These are phyloP conservation scores for Byssoonygena ceratinophila DNA, from an alignment of 2,329 filamentous ascomycete genomes.

Conservation along the genomic window DNA sequence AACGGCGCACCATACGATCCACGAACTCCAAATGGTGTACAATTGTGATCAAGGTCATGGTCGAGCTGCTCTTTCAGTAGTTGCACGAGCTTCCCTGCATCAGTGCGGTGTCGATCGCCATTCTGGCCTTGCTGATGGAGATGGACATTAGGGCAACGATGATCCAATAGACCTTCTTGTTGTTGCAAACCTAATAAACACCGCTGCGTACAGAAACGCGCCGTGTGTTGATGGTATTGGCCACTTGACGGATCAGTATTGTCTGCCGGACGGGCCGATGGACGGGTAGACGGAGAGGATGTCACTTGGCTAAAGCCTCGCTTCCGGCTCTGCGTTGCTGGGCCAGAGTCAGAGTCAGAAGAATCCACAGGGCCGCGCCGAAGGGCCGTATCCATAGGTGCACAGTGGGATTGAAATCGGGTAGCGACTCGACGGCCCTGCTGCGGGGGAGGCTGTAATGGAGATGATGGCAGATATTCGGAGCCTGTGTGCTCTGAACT, in stretches of 20 bases:
- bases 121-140: slow-evolving; percentile 21
- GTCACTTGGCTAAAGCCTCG: slow-evolving; percentile 19
- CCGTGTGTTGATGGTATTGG: not conserved
- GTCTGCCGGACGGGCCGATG: not conserved
- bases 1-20: slow-evolving; percentile 22
- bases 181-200: slow-evolving; percentile 12
- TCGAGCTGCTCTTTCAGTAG: slow-evolving; percentile 11
- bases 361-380: slow-evolving; percentile 9
- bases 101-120: slow-evolving; percentile 3
- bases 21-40: slow-evolving; percentile 15
- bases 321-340: slow-evolving; percentile 17
- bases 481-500: slow-evolving; percentile 5
- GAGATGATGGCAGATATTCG: slow-evolving; percentile 20
- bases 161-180: slow-evolving; percentile 22
- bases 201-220: slow-evolving; percentile 11
- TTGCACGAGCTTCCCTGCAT: slow-evolving; percentile 8
- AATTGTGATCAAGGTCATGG: slow-evolving; percentile 9
- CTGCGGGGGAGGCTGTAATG: slow-evolving; percentile 12
- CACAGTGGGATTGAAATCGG: slow-evolving; percentile 18
- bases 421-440: slow-evolving; percentile 16
- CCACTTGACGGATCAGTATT: not conserved
- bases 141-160: slow-evolving; percentile 30
- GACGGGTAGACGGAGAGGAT: slow-evolving; percentile 13
- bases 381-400: slow-evolving; percentile 11
- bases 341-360: slow-evolving; percentile 17